Evolutionary conservation across 495 filamentous ascomycete genomes (phyloP), one percentile per base, ranked within the genome.

Genomic region (Schizothecium vesticola): DNA sequence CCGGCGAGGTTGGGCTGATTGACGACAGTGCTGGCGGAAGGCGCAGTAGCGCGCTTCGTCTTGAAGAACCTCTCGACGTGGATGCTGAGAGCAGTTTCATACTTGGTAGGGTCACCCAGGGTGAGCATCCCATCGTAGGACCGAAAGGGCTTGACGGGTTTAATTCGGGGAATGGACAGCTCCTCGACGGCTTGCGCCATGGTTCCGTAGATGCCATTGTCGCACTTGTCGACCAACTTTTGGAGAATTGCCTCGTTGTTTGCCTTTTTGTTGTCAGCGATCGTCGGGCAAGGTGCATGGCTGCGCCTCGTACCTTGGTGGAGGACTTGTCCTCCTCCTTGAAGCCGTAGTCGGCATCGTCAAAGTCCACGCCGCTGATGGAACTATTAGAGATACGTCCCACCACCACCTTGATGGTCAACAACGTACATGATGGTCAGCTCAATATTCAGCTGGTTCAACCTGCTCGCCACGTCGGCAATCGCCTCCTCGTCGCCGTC

Each of bases 11-110:
- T 79, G 4, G 80, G 74, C 28, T 82, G 79, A 62, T 86, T 79
- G 11, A 91, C 90, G 67, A 93, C 96, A 22, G 85, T 88, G 73
- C 88, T 94, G 26, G 94, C 92, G 22, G 89, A 84, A 6, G 87
- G 87, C 0, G 92, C 84, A 56, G 85, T 86, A 19, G 93, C 92
- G 21, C 89, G 80, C 77, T 90, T 89, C 3, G 91, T 95, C 73
- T 90, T 88, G 72, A 91, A 93, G 77, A 93, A 98, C 55, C 96
- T 88, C 76, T 97, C 92, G 3, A 99, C 90, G 61, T 92, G 87
- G 73, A 99, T 96, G 60, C 85, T 84, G 66, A 97, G 66, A 10
- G 93, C 91, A 19, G 88, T 88, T n/a, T 90, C 86, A 71, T 92
- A 95, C 43, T 88, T 83, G 33, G 82, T 76, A 1, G 88, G 83